Evolutionary conservation across 2,329 filamentous ascomycete genomes (phyloP).

Genomic region (Fusarium sp.): DNA sequence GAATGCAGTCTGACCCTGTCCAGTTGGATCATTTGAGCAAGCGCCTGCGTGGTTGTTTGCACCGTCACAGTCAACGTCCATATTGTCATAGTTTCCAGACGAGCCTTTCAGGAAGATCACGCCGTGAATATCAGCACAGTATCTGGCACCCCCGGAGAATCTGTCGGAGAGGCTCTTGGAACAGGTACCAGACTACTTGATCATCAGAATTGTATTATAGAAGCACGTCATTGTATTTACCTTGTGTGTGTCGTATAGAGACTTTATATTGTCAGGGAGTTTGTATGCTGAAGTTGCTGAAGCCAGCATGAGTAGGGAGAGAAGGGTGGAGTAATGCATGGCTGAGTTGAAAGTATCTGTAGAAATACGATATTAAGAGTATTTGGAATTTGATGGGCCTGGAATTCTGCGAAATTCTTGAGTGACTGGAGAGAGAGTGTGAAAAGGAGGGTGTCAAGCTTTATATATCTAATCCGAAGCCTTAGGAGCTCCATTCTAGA

Average conservation of each 20-base stretch:
- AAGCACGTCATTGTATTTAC: fast-evolving
- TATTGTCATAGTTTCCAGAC: slow-evolving; percentile 58
- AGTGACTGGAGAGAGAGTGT: not conserved
- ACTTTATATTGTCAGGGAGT: not conserved
- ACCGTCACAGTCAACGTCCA: slow-evolving; percentile 69
- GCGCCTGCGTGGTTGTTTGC: slow-evolving; percentile 52
- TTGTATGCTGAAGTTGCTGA: not conserved
- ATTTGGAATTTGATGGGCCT: not conserved
- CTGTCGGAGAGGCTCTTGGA: not conserved
- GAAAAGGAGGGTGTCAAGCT: too few species aligned
- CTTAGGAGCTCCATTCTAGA: too few species aligned
- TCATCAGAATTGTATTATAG: fast-evolving
- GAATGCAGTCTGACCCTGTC: slow-evolving; percentile 55
- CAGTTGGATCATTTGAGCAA: slow-evolving; percentile 10
- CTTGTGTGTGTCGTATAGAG: not conserved
- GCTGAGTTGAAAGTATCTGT: not conserved
- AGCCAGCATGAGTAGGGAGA: not conserved
- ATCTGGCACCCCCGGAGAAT: not conserved
- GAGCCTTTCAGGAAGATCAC: slow-evolving; percentile 55
- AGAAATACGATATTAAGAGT: not conserved
- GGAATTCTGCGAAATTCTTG: not conserved
- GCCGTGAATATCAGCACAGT: not conserved
- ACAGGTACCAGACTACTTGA: not conserved
- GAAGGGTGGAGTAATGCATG: not conserved
- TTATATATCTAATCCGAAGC: too few species aligned